A percentile compares a stretch with the other conserved stretches of the same genome.
These are phyloP conservation scores for Colletotrichum phormii DNA, from an alignment of 2,329 filamentous ascomycete species.

Conservation along the genomic window DNA sequence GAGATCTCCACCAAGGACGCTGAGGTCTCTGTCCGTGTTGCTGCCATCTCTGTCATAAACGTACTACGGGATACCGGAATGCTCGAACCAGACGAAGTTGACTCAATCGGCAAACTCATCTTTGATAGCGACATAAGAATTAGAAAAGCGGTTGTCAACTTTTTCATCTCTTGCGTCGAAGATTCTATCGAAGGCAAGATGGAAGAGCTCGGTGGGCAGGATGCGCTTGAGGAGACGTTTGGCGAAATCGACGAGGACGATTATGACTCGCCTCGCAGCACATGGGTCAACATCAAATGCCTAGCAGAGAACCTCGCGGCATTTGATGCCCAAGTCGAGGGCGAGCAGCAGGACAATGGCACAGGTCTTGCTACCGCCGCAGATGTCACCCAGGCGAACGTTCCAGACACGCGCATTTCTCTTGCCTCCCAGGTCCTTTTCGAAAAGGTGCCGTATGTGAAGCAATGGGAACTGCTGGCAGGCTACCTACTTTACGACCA, in stretches of 20 bases:
- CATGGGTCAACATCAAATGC: slow-evolving; percentile 94
- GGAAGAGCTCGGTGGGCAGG: slow-evolving; percentile 86
- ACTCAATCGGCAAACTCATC: slow-evolving; percentile 86
- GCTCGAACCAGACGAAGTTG: slow-evolving; percentile 91
- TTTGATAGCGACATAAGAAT: slow-evolving; percentile 89
- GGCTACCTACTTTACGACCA: slow-evolving; percentile 95
- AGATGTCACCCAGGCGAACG: slow-evolving; percentile 70
- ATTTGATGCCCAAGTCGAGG: slow-evolving; percentile 79
- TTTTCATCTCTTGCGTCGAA: slow-evolving; percentile 89
- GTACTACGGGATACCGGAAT: slow-evolving; percentile 85
- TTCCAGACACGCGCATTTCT: slow-evolving; percentile 83
- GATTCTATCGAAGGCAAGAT: slow-evolving; percentile 83
- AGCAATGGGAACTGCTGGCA: slow-evolving; percentile 88
- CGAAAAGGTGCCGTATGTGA: slow-evolving; percentile 82
- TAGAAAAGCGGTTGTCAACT: slow-evolving; percentile 87
- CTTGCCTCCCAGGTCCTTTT: slow-evolving; percentile 88
- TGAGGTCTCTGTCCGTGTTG: slow-evolving; percentile 82
- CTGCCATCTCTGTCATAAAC: slow-evolving; percentile 85
- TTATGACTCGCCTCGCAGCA: slow-evolving; percentile 78
- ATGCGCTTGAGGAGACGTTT: slow-evolving; percentile 80
- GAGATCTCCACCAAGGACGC: slow-evolving; percentile 93
- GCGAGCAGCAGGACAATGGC: slow-evolving; percentile 61
- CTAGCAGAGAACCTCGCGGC: slow-evolving; percentile 84
- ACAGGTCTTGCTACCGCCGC: slow-evolving; percentile 62
- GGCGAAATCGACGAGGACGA: slow-evolving; percentile 79